Evolutionary conservation across 1,139 yeast species (phyloP), one percentile per base, ranked within the genome.

Genomic region (Geotrichum bryndzae): DNA sequence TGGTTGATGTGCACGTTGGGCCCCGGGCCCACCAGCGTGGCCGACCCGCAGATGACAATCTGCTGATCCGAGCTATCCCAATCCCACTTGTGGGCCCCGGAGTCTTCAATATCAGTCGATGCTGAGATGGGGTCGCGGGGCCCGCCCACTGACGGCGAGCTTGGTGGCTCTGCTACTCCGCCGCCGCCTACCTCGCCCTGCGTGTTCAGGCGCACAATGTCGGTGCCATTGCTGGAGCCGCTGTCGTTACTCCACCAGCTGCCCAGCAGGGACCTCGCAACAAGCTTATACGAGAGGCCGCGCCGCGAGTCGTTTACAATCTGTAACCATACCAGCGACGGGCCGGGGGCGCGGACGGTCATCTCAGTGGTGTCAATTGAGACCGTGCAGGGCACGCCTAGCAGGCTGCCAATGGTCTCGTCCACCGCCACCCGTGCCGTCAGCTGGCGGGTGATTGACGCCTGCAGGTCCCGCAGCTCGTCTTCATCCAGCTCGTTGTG

Each of bases 31-130:
- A 25, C 27, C 25, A 56, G 18, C n/a, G 11, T 25, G 5, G 53
- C 55, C 13, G 54, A 23, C 18, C 59, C 59, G 18, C 22, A 18
- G 15, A 56, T 41, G 10, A 51, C 51, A 11, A 51, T 51, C 51
- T 56, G 51, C 29, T 56, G 59, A 15, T 56, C 59, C 15, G 41
- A 50, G n/a, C 27, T 18, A 22, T 56, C 59, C 59, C 59, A 56
- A 52, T 54, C 41, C 59, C 59, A 56, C 18, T 45, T 53, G 27
- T 25, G 27, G 31, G 48, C 48, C 38, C 38, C 31, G 4, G 27
- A 23, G 25, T 54, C 52, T 18, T 46, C 41, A 27, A 18, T 48
- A 3, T 41, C 51, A n/a, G 22, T 41, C 10, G 48, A 41, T 23
- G 48, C 48, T 1, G 48, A 41, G 18, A 41, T n/a, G 8, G 48